Evolutionary conservation across 495 filamentous ascomycete species (phyloP), one percentile per base, ranked within the genome.

Genomic region (Aspergillus biplanus): DNA sequence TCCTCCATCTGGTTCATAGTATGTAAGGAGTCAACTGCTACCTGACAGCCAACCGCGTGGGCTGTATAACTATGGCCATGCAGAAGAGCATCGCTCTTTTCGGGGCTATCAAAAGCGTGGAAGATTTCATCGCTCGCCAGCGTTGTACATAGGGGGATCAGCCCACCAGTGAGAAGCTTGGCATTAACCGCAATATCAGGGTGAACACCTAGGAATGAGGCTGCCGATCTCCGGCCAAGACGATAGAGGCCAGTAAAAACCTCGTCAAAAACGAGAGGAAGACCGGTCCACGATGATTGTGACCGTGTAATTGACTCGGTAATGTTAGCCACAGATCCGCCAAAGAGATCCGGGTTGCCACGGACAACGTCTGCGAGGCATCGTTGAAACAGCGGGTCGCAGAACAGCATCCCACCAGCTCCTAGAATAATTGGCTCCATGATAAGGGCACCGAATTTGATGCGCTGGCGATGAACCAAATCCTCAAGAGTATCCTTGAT

Each of bases 41-140:
- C 89, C 13, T 86, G 82, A 65, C 90, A 93, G 1, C 90, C 90
- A 8, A 92, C 81, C 0, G 90, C 79, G 70, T 93, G 90, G 4
- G 90, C 90, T 0, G 90, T 93, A 66, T 93, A 93, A 67, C 89
- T 91, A 73, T 93, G 90, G 0, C 90, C 90, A 65, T 93, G 90
- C 37, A 93, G 78, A 37, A 93, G 73, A 0, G 90, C 90, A 61
- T 91, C 87, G 12, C 82, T 82, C 76, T 92, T 92, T 42, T 90
- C 83, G 0, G 80, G 78, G 33, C 85, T 85, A 4, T 84, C 73
- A 64, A 92, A 92, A 3, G 86, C 83, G n/a, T 84, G 63, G 67
- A 90, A 93, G 53, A 93, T 88, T 54, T 83, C 84, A 55, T 90
- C 75, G 63, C 87, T 90, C 4, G 90, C 89, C 2, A 87, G 72